These are phyloP conservation scores for Zasmidium angulare DNA, from an alignment of 2,329 filamentous ascomycete species.

Conservation along the genomic window DNA sequence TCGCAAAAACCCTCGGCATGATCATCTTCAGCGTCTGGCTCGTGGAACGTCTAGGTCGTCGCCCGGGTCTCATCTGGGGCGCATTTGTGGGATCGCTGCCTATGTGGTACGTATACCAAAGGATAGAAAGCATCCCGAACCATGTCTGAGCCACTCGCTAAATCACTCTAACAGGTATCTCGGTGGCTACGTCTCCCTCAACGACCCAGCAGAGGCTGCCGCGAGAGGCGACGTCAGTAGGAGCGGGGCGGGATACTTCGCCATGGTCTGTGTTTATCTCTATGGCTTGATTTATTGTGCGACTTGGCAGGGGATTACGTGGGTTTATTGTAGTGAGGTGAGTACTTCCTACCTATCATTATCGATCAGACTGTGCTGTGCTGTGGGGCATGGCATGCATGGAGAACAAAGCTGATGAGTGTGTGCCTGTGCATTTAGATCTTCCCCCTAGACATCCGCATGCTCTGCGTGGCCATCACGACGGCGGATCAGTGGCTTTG, in stretches of 20 bases:
- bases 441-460: conserved; percentile 44
- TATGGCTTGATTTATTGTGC: conserved; percentile 55
- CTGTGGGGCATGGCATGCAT: too few relatives aligned
- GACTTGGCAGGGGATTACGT: conserved; percentile 40
- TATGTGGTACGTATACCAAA: conserved; percentile 49
- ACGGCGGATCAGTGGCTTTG: conserved; percentile 42
- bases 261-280: conserved; percentile 57
- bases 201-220: conserved; percentile 46
- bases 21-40: conserved; percentile 41
- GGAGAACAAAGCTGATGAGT: conserved; percentile 14
- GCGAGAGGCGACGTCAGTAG: conserved; percentile 44
- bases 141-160: too few relatives aligned
- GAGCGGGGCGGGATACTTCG: conserved; percentile 51
- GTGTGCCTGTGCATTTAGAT: conserved; percentile 42
- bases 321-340: conserved; percentile 8
- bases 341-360: conserved; percentile 36
- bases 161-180: too few relatives aligned
- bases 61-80: conserved; percentile 48
- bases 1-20: conserved; percentile 39
- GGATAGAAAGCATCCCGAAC: too few relatives aligned
- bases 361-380: too few relatives aligned
- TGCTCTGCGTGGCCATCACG: conserved; percentile 41
- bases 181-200: conserved; percentile 55
- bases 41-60: conserved; percentile 42
- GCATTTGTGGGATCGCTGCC: conserved; percentile 50